A percentile compares a stretch with the other conserved stretches of the same genome.
phyloP scores from a whole-genome alignment of 2,329 filamentous ascomycete genomes.

The Aspergillus sp. region DNA sequence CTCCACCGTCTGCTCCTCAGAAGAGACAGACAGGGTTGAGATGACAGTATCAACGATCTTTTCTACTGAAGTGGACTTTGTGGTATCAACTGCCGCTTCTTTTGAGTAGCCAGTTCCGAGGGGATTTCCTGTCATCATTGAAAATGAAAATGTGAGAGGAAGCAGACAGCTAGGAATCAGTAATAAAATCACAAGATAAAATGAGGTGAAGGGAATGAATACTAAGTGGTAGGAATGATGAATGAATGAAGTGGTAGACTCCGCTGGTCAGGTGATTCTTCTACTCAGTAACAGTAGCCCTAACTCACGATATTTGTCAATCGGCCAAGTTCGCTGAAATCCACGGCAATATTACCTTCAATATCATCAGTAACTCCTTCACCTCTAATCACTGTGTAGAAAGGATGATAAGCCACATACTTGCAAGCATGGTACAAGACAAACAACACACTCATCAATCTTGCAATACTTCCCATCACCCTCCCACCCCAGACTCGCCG shows the following conservation, averaged over 20 bases:
- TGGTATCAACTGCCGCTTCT: neutral
- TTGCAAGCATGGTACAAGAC: neutral
- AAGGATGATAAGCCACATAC: neutral
- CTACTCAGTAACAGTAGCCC: neutral
- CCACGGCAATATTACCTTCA: neutral
- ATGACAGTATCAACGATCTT: neutral
- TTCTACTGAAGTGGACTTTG: neutral
- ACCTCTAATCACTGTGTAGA: neutral
- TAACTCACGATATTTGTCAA: neutral
- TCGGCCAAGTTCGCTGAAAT: neutral
- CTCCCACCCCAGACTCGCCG: neutral
- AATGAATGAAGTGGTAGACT: neutral
- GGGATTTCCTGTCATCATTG: neutral
- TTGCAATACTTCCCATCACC: neutral
- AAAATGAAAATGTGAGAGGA: neutral
- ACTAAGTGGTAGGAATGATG: neutral
- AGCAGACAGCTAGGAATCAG: neutral
- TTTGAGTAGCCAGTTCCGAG: neutral
- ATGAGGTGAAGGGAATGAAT: neutral
- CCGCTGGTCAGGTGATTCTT: neutral
- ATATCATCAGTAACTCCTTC: neutral
- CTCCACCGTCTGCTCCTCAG: neutral
- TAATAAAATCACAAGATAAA: neutral
- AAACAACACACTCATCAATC: neutral
- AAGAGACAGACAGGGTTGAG: neutral